Conservation (phyloP, 306 rosid species). For the Dryas octopetala region DNA sequence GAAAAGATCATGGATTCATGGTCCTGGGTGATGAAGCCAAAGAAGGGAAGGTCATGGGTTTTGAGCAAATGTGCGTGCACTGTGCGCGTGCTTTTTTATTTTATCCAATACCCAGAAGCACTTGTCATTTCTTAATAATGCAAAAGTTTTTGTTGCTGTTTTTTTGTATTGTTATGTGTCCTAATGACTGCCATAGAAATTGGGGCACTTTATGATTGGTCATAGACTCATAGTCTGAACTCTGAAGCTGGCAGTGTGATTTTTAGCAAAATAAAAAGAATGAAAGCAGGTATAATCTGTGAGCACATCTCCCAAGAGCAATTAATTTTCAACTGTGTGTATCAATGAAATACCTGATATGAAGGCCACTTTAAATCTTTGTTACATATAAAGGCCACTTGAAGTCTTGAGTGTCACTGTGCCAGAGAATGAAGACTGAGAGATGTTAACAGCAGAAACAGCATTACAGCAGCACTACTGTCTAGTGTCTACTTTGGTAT, state of each 20-base stretch:
- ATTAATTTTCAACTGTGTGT: not conserved
- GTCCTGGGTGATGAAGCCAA: not conserved
- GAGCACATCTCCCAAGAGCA: not conserved
- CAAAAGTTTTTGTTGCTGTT: conserved; percentile 1
- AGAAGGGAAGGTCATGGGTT: conserved; percentile 1
- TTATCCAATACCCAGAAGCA: conserved; percentile 1
- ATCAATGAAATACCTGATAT: not conserved
- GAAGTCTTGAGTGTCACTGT: too few species aligned
- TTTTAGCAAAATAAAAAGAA: not conserved
- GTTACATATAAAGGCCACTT: not conserved
- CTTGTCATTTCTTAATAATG: conserved; percentile 28
- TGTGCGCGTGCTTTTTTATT: not conserved
- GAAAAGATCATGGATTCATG: not conserved
- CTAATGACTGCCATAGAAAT: conserved; percentile 16
- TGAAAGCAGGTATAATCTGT: not conserved
- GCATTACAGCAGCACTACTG: conserved; percentile 12
- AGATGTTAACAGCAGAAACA: not conserved
- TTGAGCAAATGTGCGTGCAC: not conserved
- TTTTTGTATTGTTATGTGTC: not conserved
- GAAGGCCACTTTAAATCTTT: not conserved
- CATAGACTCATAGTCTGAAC: conserved; percentile 9
- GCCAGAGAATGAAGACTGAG: not conserved
- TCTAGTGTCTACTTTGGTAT: not conserved
- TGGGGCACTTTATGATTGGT: conserved; percentile 23
- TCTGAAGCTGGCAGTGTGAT: not conserved